Evolutionary conservation across 2,329 filamentous ascomycete genomes (phyloP).

Genomic region (Venturiaceae sp.): DNA sequence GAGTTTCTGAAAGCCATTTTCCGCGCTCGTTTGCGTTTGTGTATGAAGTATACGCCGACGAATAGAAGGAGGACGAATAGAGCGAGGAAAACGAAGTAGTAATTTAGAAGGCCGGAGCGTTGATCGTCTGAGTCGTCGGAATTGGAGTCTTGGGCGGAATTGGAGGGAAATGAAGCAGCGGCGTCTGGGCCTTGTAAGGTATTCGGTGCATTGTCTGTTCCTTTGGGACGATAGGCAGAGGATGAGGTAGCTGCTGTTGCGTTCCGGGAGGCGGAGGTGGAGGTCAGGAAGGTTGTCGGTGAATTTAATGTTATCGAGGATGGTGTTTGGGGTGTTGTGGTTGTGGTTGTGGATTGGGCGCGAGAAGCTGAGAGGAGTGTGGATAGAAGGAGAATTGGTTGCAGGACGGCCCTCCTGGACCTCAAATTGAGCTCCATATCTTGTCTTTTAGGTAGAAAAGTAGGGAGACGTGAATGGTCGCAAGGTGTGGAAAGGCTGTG

Average conservation of each 20-base stretch:
- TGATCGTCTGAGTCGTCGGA: slow-evolving; percentile 1
- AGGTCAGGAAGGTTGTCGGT: neutral
- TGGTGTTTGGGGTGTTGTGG: neutral
- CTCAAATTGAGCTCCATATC: neutral
- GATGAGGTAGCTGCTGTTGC: neutral
- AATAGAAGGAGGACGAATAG: slow-evolving; percentile 37
- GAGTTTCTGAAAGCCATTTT: slow-evolving; percentile 16
- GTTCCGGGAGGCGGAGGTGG: neutral
- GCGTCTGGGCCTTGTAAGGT: neutral
- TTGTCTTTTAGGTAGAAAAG: neutral
- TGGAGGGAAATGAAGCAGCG: too few relatives aligned
- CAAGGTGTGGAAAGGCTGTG: neutral
- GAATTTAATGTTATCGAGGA: too few relatives aligned
- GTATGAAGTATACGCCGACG: slow-evolving; percentile 32
- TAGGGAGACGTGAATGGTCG: neutral
- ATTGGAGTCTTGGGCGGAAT: neutral
- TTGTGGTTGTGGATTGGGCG: neutral
- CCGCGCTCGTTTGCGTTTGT: slow-evolving; percentile 30
- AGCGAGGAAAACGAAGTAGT: slow-evolving; percentile 49
- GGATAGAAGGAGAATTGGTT: neutral
- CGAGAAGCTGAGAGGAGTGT: neutral
- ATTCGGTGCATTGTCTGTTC: neutral
- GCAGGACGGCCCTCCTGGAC: neutral
- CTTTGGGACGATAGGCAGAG: neutral
- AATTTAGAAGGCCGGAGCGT: slow-evolving; percentile 27